Percentiles rank a stretch among this genome's conserved stretches.
Evolutionary conservation across 805 yeast genomes (phyloP).

Genomic region (Candida nanaspora): DNA sequence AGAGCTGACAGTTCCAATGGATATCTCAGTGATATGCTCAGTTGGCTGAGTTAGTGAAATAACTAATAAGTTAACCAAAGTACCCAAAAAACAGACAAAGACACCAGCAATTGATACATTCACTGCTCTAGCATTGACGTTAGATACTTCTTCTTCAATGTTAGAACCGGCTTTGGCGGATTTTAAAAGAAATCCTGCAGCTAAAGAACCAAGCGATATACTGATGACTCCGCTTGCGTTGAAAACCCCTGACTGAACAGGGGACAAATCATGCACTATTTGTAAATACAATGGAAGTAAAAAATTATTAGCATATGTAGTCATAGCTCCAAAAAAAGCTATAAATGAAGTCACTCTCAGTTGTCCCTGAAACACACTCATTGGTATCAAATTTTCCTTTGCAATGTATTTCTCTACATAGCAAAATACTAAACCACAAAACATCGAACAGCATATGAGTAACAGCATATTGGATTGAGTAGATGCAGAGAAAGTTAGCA

Average conservation of each 20-base stretch:
- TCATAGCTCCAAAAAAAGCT: slow-evolving; percentile 30
- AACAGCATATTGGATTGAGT: slow-evolving; percentile 4
- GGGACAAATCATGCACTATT: slow-evolving; percentile 31
- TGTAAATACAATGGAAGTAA: slow-evolving; percentile 36
- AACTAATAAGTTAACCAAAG: neutral
- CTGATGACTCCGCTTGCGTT: slow-evolving; percentile 34
- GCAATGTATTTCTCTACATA: slow-evolving; percentile 29
- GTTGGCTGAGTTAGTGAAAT: slow-evolving; percentile 16
- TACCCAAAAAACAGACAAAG: slow-evolving; percentile 15
- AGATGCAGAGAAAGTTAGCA: slow-evolving; percentile 26
- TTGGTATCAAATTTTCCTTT: slow-evolving; percentile 33
- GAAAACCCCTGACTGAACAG: slow-evolving; percentile 31
- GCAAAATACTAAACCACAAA: slow-evolving; percentile 16
- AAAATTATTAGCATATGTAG: slow-evolving; percentile 29
- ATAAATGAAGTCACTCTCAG: slow-evolving; percentile 30
- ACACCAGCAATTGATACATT: slow-evolving; percentile 17
- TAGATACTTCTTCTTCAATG: slow-evolving; percentile 4
- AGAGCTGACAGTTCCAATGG: slow-evolving; percentile 4
- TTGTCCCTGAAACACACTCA: slow-evolving; percentile 29
- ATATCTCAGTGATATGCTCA: slow-evolving; percentile 8
- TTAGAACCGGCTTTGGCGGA: slow-evolving; percentile 12
- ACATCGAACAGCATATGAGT: slow-evolving; percentile 2
- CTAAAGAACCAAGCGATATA: slow-evolving; percentile 31
- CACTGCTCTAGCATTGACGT: slow-evolving; percentile 15
- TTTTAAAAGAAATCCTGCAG: slow-evolving; percentile 28